Evolutionary conservation across 1,139 yeast genomes (phyloP).

Genomic region (Pichia norvegensis): DNA sequence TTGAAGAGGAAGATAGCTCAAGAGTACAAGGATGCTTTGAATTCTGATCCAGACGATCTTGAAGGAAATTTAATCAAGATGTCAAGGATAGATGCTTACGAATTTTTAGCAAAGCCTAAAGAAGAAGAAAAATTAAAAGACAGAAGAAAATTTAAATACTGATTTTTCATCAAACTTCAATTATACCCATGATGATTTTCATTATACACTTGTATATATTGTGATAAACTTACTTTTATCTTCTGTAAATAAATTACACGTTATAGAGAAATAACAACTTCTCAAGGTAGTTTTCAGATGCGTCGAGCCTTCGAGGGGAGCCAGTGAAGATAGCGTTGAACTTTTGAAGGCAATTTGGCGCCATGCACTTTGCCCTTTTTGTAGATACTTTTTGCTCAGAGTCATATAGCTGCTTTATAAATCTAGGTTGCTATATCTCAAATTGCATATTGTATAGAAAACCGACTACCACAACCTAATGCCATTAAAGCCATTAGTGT

Average conservation of each 20-base stretch:
- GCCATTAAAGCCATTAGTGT: neutral
- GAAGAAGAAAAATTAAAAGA: conserved; percentile 19
- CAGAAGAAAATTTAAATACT: conserved; percentile 15
- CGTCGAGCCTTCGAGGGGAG: neutral
- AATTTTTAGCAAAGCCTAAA: conserved; percentile 21
- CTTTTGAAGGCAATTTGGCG: neutral
- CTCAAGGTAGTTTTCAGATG: no score
- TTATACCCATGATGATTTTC: neutral
- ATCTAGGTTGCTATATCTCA: no score
- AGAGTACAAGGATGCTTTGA: conserved; percentile 21
- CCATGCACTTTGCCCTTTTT: neutral
- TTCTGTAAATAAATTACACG: neutral
- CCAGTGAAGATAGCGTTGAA: neutral
- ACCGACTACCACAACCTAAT: neutral
- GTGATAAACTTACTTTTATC: neutral
- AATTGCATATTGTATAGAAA: neutral
- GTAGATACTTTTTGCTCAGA: neutral
- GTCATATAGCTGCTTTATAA: no score
- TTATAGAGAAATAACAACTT: no score
- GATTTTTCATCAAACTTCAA: neutral
- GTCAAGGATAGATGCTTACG: conserved; percentile 24
- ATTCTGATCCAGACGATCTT: conserved; percentile 17
- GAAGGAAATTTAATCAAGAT: conserved; percentile 17
- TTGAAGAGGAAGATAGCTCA: conserved; percentile 19
- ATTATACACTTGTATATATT: conserved; percentile 6